These are phyloP conservation scores for Phytopythium mirpurense DNA, from an alignment of 352 stramenopile species.

Conservation along the genomic window DNA sequence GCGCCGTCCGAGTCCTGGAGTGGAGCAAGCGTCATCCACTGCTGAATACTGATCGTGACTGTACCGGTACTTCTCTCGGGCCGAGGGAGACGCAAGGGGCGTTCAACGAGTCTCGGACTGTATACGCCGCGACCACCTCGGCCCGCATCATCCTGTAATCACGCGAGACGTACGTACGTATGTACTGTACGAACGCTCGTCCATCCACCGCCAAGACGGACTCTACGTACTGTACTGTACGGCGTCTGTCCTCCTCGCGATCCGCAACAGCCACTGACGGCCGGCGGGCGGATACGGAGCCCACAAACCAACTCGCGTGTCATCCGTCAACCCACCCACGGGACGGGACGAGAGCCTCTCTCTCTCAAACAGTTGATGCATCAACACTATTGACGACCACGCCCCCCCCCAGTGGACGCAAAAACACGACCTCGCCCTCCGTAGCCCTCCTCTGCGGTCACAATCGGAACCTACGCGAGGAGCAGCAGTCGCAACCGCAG, in stretches of 20 bases:
- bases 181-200: too few species aligned
- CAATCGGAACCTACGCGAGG: neutral
- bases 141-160: constrained; percentile 1
- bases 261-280: neutral
- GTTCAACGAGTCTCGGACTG: neutral
- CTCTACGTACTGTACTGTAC: too few species aligned
- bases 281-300: too few species aligned
- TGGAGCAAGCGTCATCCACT: too few species aligned
- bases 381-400: neutral
- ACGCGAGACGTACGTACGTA: neutral
- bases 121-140: constrained; percentile 3
- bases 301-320: neutral
- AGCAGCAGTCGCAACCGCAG: neutral
- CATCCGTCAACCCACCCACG: neutral
- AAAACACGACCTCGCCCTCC: neutral
- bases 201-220: too few species aligned
- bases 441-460: neutral
- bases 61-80: too few species aligned
- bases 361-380: neutral
- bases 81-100: too few species aligned
- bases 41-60: too few species aligned
- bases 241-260: neutral
- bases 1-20: too few species aligned
- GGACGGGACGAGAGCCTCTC: too few species aligned
- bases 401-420: neutral